phyloP scores from a whole-genome alignment of 73 alveolate species.

The Stentor coeruleus region DNA sequence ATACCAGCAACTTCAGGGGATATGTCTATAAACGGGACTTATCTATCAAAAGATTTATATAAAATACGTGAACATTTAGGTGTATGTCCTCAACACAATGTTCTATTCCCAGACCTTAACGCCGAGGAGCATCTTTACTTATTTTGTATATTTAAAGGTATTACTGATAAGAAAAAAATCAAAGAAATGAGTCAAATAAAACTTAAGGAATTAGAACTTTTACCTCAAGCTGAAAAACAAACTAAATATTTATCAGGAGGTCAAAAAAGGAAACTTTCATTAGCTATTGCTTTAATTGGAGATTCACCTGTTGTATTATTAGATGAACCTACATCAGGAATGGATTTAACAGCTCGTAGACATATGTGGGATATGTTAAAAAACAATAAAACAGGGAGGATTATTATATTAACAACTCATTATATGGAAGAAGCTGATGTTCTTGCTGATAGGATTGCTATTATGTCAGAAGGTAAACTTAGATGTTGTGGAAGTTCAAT shows the following conservation, averaged over 20 bases:
- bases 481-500: constrained; percentile 51
- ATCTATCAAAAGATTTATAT: constrained; percentile 59
- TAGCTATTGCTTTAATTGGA: constrained; percentile 92
- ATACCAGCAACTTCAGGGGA: constrained; percentile 54
- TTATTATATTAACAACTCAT: constrained; percentile 68
- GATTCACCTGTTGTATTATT: constrained; percentile 79
- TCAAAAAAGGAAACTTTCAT: constrained; percentile 86
- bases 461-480: constrained; percentile 64
- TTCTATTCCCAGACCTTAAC: constrained; percentile 68
- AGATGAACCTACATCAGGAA: constrained; percentile 97
- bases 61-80: constrained; percentile 78
- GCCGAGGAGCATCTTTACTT: constrained; percentile 72
- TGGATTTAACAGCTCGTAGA: constrained; percentile 91
- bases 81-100: constrained; percentile 94
- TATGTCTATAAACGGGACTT: constrained; percentile 59
- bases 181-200: constrained; percentile 61
- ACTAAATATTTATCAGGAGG: constrained; percentile 91
- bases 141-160: constrained; percentile 79
- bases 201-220: constrained; percentile 77
- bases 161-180: constrained; percentile 43
- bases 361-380: constrained; percentile 91
- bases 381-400: constrained; percentile 69
- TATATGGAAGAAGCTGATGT: constrained; percentile 67
- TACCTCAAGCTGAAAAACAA: constrained; percentile 49
- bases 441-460: constrained; percentile 71